A percentile compares a stretch with the other conserved stretches of the same genome.
Conservation (phyloP, 768 basidiomycete genomes). For the Rhodotorula babjevae region DNA sequence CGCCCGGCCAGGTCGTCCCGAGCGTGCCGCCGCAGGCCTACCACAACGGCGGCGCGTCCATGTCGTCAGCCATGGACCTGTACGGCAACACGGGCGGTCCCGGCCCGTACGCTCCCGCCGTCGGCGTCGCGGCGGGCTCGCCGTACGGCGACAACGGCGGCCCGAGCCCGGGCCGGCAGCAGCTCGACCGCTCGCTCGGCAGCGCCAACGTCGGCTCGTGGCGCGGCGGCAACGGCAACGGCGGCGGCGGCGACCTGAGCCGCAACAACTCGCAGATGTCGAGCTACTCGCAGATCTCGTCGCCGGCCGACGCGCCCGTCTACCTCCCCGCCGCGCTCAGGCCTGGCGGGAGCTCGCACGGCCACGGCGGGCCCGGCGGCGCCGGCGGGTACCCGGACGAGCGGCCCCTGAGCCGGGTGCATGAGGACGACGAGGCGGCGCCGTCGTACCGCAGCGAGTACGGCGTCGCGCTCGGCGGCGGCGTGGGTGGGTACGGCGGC, state of each 20-base stretch:
- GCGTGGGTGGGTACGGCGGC: not conserved
- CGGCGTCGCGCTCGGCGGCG: no score
- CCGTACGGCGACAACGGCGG: constrained; percentile 2
- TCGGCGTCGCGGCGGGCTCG: not conserved
- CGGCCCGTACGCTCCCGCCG: not conserved
- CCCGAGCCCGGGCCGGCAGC: no score
- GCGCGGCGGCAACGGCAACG: not conserved
- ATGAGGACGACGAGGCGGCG: constrained; percentile 1
- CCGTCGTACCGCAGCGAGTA: not conserved
- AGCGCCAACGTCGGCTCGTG: constrained; percentile 4
- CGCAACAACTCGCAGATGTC: constrained; percentile 20
- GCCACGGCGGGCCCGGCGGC: constrained; percentile 4
- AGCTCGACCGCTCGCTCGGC: constrained; percentile 6
- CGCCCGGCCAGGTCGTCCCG: constrained; percentile 30
- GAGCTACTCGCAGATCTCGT: constrained; percentile 20
- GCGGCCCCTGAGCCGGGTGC: not conserved
- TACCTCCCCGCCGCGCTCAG: constrained; percentile 9
- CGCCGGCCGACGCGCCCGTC: not conserved
- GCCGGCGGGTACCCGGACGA: constrained; percentile 17
- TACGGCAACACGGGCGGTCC: not conserved
- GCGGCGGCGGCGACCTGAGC: not conserved
- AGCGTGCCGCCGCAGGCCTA: not conserved
- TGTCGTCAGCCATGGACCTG: not conserved
- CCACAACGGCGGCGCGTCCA: not conserved
- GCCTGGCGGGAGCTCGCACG: constrained; percentile 1